phyloP scores from a whole-genome alignment of 2,329 filamentous ascomycete species.

The Cadophora sp. region DNA sequence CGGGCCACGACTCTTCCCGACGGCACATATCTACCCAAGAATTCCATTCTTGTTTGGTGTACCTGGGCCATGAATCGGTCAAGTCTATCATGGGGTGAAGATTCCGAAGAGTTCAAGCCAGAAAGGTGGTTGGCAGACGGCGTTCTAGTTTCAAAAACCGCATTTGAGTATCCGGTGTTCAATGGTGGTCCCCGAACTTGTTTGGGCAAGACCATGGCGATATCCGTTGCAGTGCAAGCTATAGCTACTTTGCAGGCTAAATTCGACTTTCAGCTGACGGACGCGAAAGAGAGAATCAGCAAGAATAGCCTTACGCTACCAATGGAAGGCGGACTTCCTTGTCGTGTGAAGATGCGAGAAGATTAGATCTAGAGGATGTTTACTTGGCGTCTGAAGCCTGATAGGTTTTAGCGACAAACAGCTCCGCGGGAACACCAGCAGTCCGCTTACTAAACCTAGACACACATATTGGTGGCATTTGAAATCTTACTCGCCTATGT shows the following conservation, averaged over 20 bases:
- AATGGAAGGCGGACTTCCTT: slow-evolving; percentile 66
- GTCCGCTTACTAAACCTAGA: not conserved
- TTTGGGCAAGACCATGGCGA: slow-evolving; percentile 69
- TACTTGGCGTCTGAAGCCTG: not conserved
- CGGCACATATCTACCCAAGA: slow-evolving; percentile 61
- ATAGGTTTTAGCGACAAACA: slow-evolving; percentile 2
- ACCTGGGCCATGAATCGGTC: slow-evolving; percentile 70
- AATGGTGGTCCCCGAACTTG: slow-evolving; percentile 68
- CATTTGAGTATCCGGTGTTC: slow-evolving; percentile 68
- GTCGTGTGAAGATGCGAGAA: slow-evolving; percentile 30
- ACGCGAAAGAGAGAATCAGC: slow-evolving; percentile 56
- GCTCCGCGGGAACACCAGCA: slow-evolving; percentile 6
- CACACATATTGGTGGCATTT: not conserved
- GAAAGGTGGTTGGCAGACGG: slow-evolving; percentile 60
- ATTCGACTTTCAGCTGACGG: slow-evolving; percentile 58
- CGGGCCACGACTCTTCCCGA: slow-evolving; percentile 61
- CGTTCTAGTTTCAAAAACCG: slow-evolving; percentile 52
- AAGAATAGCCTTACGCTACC: slow-evolving; percentile 68
- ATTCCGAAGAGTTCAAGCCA: slow-evolving; percentile 62
- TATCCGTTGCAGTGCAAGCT: slow-evolving; percentile 62
- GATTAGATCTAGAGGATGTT: not conserved
- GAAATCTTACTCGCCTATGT: not conserved
- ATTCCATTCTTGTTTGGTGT: slow-evolving; percentile 66
- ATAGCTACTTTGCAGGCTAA: slow-evolving; percentile 55
- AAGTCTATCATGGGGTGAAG: slow-evolving; percentile 59